Evolutionary conservation across 305 asterid species (phyloP).

Genomic region (Andrographis paniculata): DNA sequence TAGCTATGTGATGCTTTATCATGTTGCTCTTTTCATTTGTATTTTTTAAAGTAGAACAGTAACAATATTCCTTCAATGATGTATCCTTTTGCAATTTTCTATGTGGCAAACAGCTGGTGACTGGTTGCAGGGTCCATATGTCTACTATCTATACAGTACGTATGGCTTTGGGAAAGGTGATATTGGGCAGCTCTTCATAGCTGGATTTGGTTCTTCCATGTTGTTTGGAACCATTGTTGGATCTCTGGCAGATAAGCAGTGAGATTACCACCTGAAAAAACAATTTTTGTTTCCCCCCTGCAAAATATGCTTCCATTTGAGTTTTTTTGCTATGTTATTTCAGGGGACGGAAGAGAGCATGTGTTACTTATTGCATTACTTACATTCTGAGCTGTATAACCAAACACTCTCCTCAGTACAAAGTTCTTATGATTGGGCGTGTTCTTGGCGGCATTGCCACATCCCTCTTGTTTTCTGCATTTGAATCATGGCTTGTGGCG

Average conservation of each 20-base stretch:
- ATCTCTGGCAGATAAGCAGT: constrained; percentile 96
- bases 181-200: constrained; percentile 95
- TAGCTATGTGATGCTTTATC: constrained; percentile 3
- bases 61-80: constrained; percentile 6
- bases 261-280: constrained; percentile 26
- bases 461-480: constrained; percentile 85
- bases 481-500: constrained; percentile 98
- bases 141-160: constrained; percentile 87
- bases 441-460: constrained; percentile 95
- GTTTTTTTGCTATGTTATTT: constrained; percentile 14
- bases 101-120: constrained; percentile 75
- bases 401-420: constrained; percentile 95
- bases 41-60: constrained; percentile 10
- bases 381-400: constrained; percentile 90
- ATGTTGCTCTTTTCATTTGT: constrained; percentile 2
- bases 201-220: constrained; percentile 99
- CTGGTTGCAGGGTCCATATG: constrained; percentile 99
- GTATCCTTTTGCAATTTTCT: constrained; percentile 18
- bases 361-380: constrained; percentile 87
- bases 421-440: constrained; percentile 84
- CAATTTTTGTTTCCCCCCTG: constrained; percentile 2
- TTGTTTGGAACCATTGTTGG: constrained; percentile 97
- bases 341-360: constrained; percentile 97
- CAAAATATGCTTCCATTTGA: constrained; percentile 14
- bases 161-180: constrained; percentile 91